Evolutionary conservation across 2,329 filamentous ascomycete species (phyloP), one percentile per base, ranked within the genome.

Genomic region (Alternaria gansuensis): DNA sequence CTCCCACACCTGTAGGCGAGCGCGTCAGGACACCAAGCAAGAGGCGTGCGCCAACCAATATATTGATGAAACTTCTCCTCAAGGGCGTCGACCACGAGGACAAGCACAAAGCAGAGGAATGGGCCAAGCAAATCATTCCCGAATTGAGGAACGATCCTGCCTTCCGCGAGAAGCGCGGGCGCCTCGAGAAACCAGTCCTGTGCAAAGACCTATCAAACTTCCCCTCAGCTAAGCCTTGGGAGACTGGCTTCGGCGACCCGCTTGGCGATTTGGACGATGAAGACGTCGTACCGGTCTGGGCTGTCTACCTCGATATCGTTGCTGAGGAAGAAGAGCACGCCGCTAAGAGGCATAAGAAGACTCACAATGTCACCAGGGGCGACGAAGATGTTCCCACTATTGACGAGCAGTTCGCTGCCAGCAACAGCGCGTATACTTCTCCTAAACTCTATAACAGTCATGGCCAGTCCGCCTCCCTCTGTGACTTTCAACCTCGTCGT

Each of bases 161-260:
- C 9, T 59, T 70, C 10, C 65, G 64, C 24, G 64, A 70, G 8
- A 76, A 75, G 59, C 74, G 74, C 62, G 67, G 65, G 49, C 70
- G 69, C 8, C 65, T 76, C 3, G 66, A 74, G 43, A 49, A 54
- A 7, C 66, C 68, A 3, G 60, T 75, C 17, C 60, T 66, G 14
- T 57, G 71, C 39, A 61, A 67, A 14, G 68, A 76, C 6, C 64
- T 77, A 11, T 60, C 66, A 17, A 59, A 67, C 49, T 63, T 75
- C n/a, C 73, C 73, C 3, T 62, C 70, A 1, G 62, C 67, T 46
- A 69, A 69, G 44, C 75, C 75, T 24, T 77, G 75, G 75, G 61
- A 74, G 50, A 52, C 66, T 7, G 73, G 71, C 17, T 76, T 69
- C 44, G 70, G 74, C 23, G 59, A 74, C 24, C 67, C 67, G 1